Base-by-base conservation (phyloP, 1,284 basidiomycete genomes). In the Trametes versicolor region DNA sequence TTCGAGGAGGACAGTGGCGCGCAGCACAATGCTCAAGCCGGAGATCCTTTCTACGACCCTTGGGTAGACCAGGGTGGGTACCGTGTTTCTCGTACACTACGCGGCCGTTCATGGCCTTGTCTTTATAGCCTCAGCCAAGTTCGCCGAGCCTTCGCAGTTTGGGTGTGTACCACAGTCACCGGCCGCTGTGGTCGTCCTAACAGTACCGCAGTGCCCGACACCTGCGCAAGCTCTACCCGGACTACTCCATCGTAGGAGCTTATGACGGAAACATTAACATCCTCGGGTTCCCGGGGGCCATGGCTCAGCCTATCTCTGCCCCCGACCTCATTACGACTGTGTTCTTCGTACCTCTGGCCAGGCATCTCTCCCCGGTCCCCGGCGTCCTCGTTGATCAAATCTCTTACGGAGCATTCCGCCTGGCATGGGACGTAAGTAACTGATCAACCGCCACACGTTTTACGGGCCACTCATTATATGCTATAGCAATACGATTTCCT, bases 171-270 rank as follows among this genome's bases (percentile, higher is more conserved):
- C 29, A 21, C 9, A 51, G 29, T 29, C 36, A 45, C 52, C 6
- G 23, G 19, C 34, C 23, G 45, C 54, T 43, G 23, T 9, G 49
- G 51, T 25, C 4, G n/a, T 49, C 15, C 51, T 60, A 27, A 39
- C 55, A 29, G 9, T 43, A 8, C 17, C 21, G 32, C 63, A 88
- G 88, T n/a, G 80, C 82, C 15, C 78, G 86, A 62, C 75, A 80
- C 29, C 78, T 92, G 50, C 83, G 82, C 50, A 83, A 82, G 69
- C 67, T 88, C 13, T 87, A 92, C 73, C 89, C 91, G 3, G 81
- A 84, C 6, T 82, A 90, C 70, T 86, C 87, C 27, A 69, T 92
- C 32, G 82, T 90, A 5, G 77, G 85, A 64, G 84, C 87, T 3
- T 73, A 77, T 19, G 86, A 88, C 66, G 75, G 67, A 58, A 73